Evolutionary conservation across 192 early-diverging fungal genomes (phyloP).

Genomic region (Dimargaris cristalligena): DNA sequence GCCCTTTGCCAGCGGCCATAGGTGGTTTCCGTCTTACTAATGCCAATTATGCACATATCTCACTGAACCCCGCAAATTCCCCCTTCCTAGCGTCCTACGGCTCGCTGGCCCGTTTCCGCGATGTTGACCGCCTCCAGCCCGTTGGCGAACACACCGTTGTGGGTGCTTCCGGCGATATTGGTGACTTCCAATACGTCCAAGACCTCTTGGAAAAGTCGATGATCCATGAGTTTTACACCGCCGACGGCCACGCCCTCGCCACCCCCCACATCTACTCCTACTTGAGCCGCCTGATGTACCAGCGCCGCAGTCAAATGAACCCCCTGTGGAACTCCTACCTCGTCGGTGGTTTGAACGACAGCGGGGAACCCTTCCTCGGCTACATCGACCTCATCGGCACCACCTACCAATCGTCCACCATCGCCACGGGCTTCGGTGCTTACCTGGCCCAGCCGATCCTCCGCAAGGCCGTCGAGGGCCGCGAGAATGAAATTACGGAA

Average conservation of each 20-base stretch:
- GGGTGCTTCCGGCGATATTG: constrained; percentile 83
- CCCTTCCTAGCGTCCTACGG: constrained; percentile 68
- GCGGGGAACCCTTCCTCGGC: constrained; percentile 60
- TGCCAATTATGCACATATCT: not conserved
- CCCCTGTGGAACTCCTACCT: constrained; percentile 94
- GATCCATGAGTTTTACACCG: constrained; percentile 72
- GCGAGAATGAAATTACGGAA: constrained; percentile 73
- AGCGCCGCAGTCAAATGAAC: constrained; percentile 69
- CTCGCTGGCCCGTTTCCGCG: constrained; percentile 77
- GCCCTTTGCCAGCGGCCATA: no score
- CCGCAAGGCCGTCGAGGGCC: constrained; percentile 76
- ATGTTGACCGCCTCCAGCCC: constrained; percentile 62
- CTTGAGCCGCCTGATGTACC: constrained; percentile 80
- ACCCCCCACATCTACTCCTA: constrained; percentile 85
- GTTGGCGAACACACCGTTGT: constrained; percentile 77
- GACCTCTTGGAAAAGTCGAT: constrained; percentile 64
- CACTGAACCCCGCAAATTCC: not conserved
- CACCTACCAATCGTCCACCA: constrained; percentile 73
- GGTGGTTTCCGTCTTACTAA: constrained; percentile 5
- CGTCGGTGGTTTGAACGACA: constrained; percentile 69
- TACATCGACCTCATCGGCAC: constrained; percentile 87
- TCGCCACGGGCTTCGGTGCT: constrained; percentile 89
- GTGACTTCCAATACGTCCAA: constrained; percentile 83
- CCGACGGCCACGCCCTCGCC: constrained; percentile 75
- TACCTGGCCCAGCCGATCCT: constrained; percentile 83